Evolutionary conservation across 1,284 basidiomycete species (phyloP).

Genomic region (Naganishia liquefaciens): DNA sequence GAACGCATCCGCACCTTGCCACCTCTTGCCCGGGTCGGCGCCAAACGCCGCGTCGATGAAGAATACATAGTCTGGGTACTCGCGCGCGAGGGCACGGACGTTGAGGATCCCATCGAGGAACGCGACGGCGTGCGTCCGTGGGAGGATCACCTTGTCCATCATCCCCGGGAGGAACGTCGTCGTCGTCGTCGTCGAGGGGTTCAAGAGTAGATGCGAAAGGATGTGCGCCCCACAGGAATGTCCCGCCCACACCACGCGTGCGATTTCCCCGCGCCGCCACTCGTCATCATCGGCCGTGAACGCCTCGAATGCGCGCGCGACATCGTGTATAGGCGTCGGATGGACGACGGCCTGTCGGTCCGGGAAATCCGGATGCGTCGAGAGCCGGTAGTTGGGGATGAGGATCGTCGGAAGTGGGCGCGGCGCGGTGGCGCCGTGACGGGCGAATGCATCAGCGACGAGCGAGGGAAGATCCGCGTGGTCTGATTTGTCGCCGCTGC

Average conservation of each 20-base stretch:
- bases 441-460: not conserved
- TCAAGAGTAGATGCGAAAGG: conserved; percentile 26
- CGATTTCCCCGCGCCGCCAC: not conserved
- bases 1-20: not conserved
- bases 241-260: conserved; percentile 25
- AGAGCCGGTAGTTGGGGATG: conserved; percentile 34
- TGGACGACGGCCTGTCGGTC: conserved; percentile 19
- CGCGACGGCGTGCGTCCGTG: conserved; percentile 7
- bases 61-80: conserved; percentile 32
- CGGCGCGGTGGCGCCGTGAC: not conserved
- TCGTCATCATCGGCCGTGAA: not conserved
- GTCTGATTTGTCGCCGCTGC: conserved; percentile 34
- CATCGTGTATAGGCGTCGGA: conserved; percentile 31
- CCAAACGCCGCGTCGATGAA: conserved; percentile 34
- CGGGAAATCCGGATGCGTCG: conserved; percentile 31
- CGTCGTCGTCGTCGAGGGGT: conserved; percentile 3
- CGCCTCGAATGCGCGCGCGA: not conserved
- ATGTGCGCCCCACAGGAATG: conserved; percentile 35
- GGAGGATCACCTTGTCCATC: not conserved
- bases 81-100: conserved; percentile 23
- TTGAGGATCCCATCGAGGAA: conserved; percentile 34
- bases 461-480: conserved; percentile 26
- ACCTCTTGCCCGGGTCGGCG: not conserved
- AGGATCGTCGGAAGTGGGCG: conserved; percentile 13
- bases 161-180: not conserved